Base-by-base conservation (phyloP, 2,329 filamentous ascomycete species). In the Colletotrichum plurivorum region DNA sequence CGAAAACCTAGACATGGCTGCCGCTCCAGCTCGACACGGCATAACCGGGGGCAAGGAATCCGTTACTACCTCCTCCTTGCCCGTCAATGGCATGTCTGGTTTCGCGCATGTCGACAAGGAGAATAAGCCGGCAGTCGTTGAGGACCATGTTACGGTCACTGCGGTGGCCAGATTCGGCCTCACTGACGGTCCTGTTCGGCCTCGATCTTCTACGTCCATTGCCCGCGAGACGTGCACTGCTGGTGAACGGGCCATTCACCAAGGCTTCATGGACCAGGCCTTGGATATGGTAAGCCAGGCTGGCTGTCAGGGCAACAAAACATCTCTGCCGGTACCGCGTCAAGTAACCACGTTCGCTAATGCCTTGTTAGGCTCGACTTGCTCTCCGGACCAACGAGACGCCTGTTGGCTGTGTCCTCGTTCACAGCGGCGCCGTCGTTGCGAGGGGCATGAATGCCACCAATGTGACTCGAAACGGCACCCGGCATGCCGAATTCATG, bases 371-470 rank as follows among this genome's bases (percentile, higher is more conserved):
- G 94, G 96, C 94, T 67, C 92, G 95, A 76, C 88, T 94, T 73
- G 96, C 97, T 22, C 89, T 99, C 56, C 84, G 85, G 73, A 93
- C 89, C 71, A 95, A 97, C 74, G 96, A 99, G 83, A 98, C 97
- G 1, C 96, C 96, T 1, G 96, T 99, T 20, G 97, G 96, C 56
- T 99, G 96, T 80, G 94, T 99, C 39, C 90, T 99, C 61, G 95
- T 98, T 22, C 88, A 94, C 77, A 82, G 93, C 31, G 91, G 90
- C 72, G 86, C 89, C 73, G 87, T 98, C 72, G 94, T 99, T 73
- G 95, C 94, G 49, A 89, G 88, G 71, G 96, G 96, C 71, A 98
- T 98, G 93, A 99, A 99, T 76, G 96, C 97, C 72, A 99, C 96
- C 61, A 99, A 98, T 76, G 87, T 93, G 73, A 96, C 93, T 27